Percentiles rank a stretch among this genome's conserved stretches.
Evolutionary conservation across 495 filamentous ascomycete species (phyloP).

Genomic region (Evernia prunastri): DNA sequence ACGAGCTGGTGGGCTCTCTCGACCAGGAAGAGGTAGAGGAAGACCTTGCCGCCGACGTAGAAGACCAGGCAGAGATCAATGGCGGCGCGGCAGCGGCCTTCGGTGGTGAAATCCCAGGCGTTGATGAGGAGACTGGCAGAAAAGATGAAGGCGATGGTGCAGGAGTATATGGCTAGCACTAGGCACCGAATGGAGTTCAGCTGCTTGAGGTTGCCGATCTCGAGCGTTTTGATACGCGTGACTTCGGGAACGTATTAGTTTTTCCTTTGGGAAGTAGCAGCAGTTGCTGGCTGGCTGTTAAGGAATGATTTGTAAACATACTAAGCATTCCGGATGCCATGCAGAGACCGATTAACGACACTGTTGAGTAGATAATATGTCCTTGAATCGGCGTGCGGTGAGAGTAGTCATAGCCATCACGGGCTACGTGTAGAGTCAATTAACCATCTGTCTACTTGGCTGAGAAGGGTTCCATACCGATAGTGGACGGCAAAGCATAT

Average conservation of each 20-base stretch:
- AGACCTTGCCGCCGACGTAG: slow-evolving; percentile 31
- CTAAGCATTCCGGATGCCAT: slow-evolving; percentile 9
- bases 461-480: neutral
- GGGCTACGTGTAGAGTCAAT: neutral
- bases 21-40: slow-evolving; percentile 35
- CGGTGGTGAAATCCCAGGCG: slow-evolving; percentile 1
- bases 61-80: slow-evolving; percentile 34
- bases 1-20: slow-evolving; percentile 34
- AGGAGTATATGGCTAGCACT: neutral
- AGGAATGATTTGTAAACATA: neutral
- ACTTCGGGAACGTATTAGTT: neutral
- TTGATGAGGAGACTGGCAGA: slow-evolving; percentile 6
- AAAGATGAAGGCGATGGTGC: neutral
- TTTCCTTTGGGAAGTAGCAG: neutral
- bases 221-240: neutral
- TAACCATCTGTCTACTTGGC: neutral
- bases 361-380: neutral
- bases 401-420: neutral
- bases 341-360: neutral
- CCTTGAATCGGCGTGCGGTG: slow-evolving; percentile 3
- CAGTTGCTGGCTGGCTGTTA: neutral
- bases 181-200: slow-evolving; percentile 1
- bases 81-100: slow-evolving; percentile 24
- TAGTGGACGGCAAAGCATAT: neutral
- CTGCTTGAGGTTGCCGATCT: neutral